Base-by-base conservation (phyloP, 257 asterid species). In the Jacaranda copaia region DNA sequence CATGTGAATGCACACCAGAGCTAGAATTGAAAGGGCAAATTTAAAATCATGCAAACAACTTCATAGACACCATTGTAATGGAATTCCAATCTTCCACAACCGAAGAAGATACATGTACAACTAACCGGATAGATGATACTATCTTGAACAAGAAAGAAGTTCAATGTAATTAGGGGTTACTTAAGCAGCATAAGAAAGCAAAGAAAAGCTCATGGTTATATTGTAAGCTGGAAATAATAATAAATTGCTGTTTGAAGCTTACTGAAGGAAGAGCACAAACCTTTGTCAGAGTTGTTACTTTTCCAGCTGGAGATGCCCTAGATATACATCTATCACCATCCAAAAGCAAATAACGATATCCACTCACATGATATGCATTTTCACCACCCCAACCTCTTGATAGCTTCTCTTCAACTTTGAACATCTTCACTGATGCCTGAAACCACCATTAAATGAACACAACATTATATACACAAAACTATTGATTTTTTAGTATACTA, bases 371-470 rank as follows among this genome's bases (percentile, higher is more conserved):
- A 84, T 95, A 95, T 18, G 99, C 99, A 82, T 93, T 95, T 84
- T 95, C 98, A 42, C 99, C 99, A 64, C 90, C 99, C 97, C 98
- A 95, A 55, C 97, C 99, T 89, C 96, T 89, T 42, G 97, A 91
- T 75, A 95, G 87, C 90, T 84, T 95, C 85, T 95, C 98, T 82
- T 95, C 99, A 76, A 95, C 94, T 88, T 87, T 93, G 72, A 81
- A 77, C 71, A 88, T 81, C 87, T 90, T 93, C 35, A 83, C 45
- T 64, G 92, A 87, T 57, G 87, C 94, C 99, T 95, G 89, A 65
- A 59, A 82, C 49, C 43, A 61, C 76, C 82, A 77, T 61, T 57
- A 65, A 16, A 52, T 67, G 25, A 77, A 46, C 82, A 25, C 32
- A 25, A 25, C 32, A 25, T 25, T 56, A 63, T 36, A 12, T 4